Conservation (phyloP, 805 yeast genomes). For the Saturnispora bothae region DNA sequence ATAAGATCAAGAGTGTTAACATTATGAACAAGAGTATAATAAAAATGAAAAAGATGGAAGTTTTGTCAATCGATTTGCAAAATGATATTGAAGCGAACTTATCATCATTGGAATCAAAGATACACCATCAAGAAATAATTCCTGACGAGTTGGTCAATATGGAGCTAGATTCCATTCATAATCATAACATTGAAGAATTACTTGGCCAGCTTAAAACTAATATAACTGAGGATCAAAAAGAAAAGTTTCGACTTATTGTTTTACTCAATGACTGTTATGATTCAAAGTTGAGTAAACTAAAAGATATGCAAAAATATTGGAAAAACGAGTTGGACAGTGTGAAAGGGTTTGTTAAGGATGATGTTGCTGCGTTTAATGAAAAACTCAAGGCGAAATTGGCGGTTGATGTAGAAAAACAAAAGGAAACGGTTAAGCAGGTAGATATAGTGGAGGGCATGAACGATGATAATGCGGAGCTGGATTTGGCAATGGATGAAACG, state of each 20-base stretch:
- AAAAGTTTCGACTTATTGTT: slow-evolving; percentile 22
- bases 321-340: slow-evolving; percentile 17
- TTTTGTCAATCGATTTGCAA: background rate
- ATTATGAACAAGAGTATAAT: slow-evolving; percentile 10
- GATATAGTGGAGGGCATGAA: too few species aligned
- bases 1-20: slow-evolving; percentile 11
- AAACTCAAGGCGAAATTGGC: slow-evolving; percentile 7
- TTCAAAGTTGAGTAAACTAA: slow-evolving; percentile 18
- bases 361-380: slow-evolving; percentile 13
- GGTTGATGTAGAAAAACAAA: too few species aligned
- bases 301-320: slow-evolving; percentile 22
- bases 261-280: slow-evolving; percentile 21
- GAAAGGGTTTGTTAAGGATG: slow-evolving; percentile 17
- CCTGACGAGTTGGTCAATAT: background rate
- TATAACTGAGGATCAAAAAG: slow-evolving; percentile 12
- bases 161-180: background rate
- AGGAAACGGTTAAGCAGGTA: too few species aligned
- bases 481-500: too few species aligned
- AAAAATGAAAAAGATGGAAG: background rate
- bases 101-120: background rate
- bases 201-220: background rate
- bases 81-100: background rate
- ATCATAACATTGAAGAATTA: background rate
- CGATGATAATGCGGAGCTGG: too few species aligned
- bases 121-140: too few species aligned